These are phyloP conservation scores for Trichoderma sp. DNA, from an alignment of 2,329 filamentous ascomycete genomes.

Conservation along the genomic window DNA sequence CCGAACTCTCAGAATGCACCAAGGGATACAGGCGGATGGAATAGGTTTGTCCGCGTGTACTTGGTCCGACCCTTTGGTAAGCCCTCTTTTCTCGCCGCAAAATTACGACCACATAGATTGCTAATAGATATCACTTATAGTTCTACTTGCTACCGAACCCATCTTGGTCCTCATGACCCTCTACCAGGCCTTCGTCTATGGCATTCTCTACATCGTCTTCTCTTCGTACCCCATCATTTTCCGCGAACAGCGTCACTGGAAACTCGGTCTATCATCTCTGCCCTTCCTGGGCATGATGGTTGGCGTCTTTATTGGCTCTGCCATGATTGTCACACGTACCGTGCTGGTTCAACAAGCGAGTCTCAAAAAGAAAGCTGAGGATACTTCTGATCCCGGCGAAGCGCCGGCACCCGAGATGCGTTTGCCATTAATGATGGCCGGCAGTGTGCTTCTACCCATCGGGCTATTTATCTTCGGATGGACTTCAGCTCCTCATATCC, in stretches of 20 bases:
- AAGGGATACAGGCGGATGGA: neutral
- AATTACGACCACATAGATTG: neutral
- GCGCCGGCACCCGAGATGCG: conserved; percentile 2
- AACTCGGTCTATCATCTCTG: conserved; percentile 20
- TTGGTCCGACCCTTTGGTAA: conserved; percentile 23
- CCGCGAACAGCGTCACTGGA: conserved; percentile 51
- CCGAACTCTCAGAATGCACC: neutral
- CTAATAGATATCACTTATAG: neutral
- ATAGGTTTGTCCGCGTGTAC: conserved; percentile 12
- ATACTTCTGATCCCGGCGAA: neutral
- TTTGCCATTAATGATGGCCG: conserved; percentile 22
- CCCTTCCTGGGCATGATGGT: conserved; percentile 26
- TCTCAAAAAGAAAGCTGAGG: neutral
- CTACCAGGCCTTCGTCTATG: conserved; percentile 57
- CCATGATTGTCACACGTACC: conserved; percentile 13
- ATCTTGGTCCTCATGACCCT: conserved; percentile 25
- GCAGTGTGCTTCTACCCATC: conserved; percentile 21
- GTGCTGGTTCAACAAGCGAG: conserved; percentile 6
- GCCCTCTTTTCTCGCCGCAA: neutral
- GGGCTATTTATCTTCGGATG: conserved; percentile 23
- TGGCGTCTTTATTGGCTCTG: conserved; percentile 22
- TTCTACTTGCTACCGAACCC: conserved; percentile 18
- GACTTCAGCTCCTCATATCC: conserved; percentile 29
- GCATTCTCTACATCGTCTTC: conserved; percentile 58
- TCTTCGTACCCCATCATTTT: conserved; percentile 58